Conservation (phyloP, 1,284 basidiomycete genomes). For the Ganoderma resinaceum region DNA sequence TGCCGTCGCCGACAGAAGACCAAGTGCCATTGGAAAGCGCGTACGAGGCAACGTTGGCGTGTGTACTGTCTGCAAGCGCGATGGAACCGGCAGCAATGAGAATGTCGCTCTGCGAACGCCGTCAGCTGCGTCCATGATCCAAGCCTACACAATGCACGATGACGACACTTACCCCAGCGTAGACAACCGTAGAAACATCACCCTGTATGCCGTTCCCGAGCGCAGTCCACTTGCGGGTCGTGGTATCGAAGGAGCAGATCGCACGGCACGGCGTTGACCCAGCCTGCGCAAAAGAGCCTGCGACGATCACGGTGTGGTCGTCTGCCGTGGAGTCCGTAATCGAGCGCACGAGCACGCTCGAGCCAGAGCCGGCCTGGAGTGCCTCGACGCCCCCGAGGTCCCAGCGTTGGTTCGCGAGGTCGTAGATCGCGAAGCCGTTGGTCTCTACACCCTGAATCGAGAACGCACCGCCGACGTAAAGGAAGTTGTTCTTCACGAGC, state of each 20-base stretch:
- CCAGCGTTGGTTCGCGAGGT: slow-evolving; percentile 72
- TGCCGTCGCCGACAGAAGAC: slow-evolving; percentile 71
- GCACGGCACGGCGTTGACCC: slow-evolving; percentile 80
- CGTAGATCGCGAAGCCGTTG: slow-evolving; percentile 79
- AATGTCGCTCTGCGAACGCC: slow-evolving; percentile 53
- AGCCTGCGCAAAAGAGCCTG: slow-evolving; percentile 85
- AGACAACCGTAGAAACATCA: slow-evolving; percentile 80
- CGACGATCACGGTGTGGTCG: slow-evolving; percentile 77
- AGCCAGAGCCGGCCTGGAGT: slow-evolving; percentile 60
- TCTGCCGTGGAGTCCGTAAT: slow-evolving; percentile 72
- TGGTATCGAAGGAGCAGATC: slow-evolving; percentile 82
- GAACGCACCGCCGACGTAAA: slow-evolving; percentile 88
- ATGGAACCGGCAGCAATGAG: slow-evolving; percentile 83
- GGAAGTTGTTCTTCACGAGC: slow-evolving; percentile 65
- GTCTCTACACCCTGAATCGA: slow-evolving; percentile 59
- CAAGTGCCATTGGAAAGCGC: slow-evolving; percentile 82
- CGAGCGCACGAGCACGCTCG: slow-evolving; percentile 74
- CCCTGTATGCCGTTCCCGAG: slow-evolving; percentile 88
- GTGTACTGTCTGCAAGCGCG: slow-evolving; percentile 48
- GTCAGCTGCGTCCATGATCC: slow-evolving; percentile 6
- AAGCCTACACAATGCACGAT: slow-evolving; percentile 5
- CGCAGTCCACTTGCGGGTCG: slow-evolving; percentile 77
- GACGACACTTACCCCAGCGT: slow-evolving; percentile 73
- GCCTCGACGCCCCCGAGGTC: slow-evolving; percentile 60
- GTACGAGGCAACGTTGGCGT: slow-evolving; percentile 65